Evolutionary conservation across 768 basidiomycete species (phyloP).

Genomic region (Lanmaoa rubissima): DNA sequence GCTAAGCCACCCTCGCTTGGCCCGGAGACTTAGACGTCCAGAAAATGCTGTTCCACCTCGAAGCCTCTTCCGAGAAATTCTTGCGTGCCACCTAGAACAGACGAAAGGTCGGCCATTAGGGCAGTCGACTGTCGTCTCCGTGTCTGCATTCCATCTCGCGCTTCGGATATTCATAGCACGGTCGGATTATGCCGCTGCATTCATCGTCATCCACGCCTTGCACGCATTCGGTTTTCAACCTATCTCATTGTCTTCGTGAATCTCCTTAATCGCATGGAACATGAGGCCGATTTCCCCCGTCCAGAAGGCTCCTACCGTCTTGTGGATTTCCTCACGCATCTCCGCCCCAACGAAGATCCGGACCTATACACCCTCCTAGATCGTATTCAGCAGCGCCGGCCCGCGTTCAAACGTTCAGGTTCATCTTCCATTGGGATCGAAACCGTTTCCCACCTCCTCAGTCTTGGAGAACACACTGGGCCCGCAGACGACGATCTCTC

Average conservation of each 20-base stretch:
- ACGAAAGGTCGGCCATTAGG: slow-evolving; percentile 16
- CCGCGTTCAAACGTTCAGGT: not conserved
- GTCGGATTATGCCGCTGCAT: slow-evolving; percentile 49
- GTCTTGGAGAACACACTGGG: no score
- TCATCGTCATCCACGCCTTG: slow-evolving; percentile 37
- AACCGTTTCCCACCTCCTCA: no score
- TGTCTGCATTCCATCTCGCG: slow-evolving; percentile 39
- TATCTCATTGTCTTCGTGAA: slow-evolving; percentile 42
- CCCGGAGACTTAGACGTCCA: slow-evolving; percentile 22
- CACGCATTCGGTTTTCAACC: slow-evolving; percentile 24
- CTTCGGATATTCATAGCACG: slow-evolving; percentile 44
- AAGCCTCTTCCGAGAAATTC: slow-evolving; percentile 45
- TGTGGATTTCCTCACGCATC: slow-evolving; percentile 23
- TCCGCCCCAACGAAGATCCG: slow-evolving; percentile 22
- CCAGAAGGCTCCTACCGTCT: slow-evolving; percentile 15
- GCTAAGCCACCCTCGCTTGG: slow-evolving; percentile 18
- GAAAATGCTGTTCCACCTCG: slow-evolving; percentile 36
- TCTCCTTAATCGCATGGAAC: slow-evolving; percentile 35
- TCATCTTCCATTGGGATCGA: slow-evolving; percentile 16
- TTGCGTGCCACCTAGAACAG: slow-evolving; percentile 32
- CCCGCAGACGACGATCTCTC: no score
- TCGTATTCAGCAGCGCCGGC: slow-evolving; percentile 12
- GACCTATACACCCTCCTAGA: slow-evolving; percentile 9
- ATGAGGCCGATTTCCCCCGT: slow-evolving; percentile 10
- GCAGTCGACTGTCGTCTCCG: slow-evolving; percentile 28